phyloP scores from a whole-genome alignment of 306 rosid species.

The Sphenostylis stenocarpa region DNA sequence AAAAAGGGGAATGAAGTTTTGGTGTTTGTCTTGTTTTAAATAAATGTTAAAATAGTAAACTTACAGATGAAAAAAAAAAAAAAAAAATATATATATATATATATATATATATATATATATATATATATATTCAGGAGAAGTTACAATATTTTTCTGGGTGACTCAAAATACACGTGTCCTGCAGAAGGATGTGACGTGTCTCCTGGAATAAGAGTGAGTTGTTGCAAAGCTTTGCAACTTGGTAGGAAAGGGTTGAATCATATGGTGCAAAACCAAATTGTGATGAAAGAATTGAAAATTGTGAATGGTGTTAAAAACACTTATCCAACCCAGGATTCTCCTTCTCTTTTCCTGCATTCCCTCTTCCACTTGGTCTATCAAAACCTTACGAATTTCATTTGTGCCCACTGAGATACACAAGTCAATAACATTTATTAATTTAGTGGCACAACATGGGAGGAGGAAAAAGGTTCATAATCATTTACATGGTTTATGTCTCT shows the following conservation, averaged over 20 bases:
- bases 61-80: no score
- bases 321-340: constrained; percentile 27
- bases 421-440: not conserved
- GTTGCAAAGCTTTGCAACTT: constrained; percentile 24
- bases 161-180: constrained; percentile 34
- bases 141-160: constrained; percentile 25
- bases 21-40: not conserved
- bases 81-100: no score
- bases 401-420: not conserved
- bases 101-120: no score
- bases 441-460: not conserved
- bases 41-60: no score
- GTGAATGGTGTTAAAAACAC: constrained; percentile 15
- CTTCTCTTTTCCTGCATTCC: constrained; percentile 28
- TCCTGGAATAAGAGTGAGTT: constrained; percentile 21
- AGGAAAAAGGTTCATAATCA: not conserved
- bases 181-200: constrained; percentile 26
- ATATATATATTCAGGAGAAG: no score
- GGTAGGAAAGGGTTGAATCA: constrained; percentile 24
- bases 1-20: not conserved
- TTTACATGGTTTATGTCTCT: not conserved
- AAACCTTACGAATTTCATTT: constrained; percentile 2
- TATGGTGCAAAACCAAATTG: constrained; percentile 18
- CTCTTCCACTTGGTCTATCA: constrained; percentile 33
- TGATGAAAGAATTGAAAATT: not conserved